Evolutionary conservation across 352 stramenopile species (phyloP).

Genomic region (Phytopythium chamaehyphon): DNA sequence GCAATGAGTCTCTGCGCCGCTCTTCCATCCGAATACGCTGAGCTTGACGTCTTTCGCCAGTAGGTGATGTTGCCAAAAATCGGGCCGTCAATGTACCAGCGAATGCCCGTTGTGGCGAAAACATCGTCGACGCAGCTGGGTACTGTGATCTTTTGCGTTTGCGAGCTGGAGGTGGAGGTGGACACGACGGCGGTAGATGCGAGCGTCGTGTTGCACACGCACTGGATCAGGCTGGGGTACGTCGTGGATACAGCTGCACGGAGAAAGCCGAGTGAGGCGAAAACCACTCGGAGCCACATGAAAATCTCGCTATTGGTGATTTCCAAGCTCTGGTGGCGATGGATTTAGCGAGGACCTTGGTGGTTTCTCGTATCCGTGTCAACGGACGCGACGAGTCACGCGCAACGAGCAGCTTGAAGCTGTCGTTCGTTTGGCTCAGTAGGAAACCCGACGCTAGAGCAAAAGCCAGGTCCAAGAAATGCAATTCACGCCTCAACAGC

Average conservation of each 20-base stretch:
- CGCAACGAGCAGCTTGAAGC: neutral
- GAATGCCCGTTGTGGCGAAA: slow-evolving; percentile 75
- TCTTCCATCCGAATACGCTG: slow-evolving; percentile 39
- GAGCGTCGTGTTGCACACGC: slow-evolving; percentile 68
- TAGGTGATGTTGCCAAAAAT: slow-evolving; percentile 52
- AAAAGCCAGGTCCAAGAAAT: slow-evolving; percentile 24
- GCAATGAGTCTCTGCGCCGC: slow-evolving; percentile 59
- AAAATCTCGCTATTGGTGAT: neutral
- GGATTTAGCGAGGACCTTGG: neutral
- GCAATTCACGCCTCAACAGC: slow-evolving; percentile 90
- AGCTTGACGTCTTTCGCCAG: slow-evolving; percentile 35
- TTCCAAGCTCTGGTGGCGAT: neutral
- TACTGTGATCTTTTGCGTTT: slow-evolving; percentile 50
- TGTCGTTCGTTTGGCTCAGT: too few species aligned
- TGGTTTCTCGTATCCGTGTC: neutral
- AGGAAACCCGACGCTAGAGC: too few species aligned
- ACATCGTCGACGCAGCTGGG: slow-evolving; percentile 74
- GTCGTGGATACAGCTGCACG: neutral
- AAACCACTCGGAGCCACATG: neutral
- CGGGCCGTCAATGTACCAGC: slow-evolving; percentile 77
- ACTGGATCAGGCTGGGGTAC: slow-evolving; percentile 69
- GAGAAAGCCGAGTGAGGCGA: neutral
- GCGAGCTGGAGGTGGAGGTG: slow-evolving; percentile 26
- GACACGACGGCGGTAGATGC: slow-evolving; percentile 52
- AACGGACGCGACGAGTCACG: neutral